Evolutionary conservation across 2,329 filamentous ascomycete species (phyloP).

Genomic region (Neopestalotiopsis sp.): DNA sequence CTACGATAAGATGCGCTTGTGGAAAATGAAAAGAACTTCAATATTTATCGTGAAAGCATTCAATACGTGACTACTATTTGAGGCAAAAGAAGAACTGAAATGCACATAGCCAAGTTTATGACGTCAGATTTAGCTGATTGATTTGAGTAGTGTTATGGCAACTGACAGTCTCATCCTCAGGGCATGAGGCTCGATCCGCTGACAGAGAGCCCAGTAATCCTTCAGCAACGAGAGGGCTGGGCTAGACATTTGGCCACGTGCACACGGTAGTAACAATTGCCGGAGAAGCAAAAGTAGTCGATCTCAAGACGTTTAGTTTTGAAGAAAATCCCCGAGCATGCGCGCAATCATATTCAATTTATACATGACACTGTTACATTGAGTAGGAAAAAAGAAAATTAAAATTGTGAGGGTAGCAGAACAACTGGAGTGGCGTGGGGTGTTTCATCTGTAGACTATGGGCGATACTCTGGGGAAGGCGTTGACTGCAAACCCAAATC

Average conservation of each 20-base stretch:
- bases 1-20: too few relatives aligned
- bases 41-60: not conserved
- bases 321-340: not conserved
- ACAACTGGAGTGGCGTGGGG: not conserved
- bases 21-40: too few relatives aligned
- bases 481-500: too few relatives aligned
- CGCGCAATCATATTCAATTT: not conserved
- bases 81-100: not conserved
- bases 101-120: not conserved
- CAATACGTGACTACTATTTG: not conserved
- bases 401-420: not conserved
- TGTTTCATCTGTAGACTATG: not conserved
- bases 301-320: not conserved
- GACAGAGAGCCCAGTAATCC: not conserved
- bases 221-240: not conserved
- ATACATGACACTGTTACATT: constrained; percentile 1
- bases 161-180: not conserved
- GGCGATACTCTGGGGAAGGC: not conserved
- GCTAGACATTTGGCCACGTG: not conserved
- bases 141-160: not conserved
- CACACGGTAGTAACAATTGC: not conserved
- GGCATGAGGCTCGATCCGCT: constrained; percentile 1
- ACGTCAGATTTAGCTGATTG: not conserved
- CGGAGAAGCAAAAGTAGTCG: not conserved
- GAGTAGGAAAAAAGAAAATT: not conserved